These are phyloP conservation scores for Microascus cirrosus DNA, from an alignment of 2,329 filamentous ascomycete species.

Conservation along the genomic window DNA sequence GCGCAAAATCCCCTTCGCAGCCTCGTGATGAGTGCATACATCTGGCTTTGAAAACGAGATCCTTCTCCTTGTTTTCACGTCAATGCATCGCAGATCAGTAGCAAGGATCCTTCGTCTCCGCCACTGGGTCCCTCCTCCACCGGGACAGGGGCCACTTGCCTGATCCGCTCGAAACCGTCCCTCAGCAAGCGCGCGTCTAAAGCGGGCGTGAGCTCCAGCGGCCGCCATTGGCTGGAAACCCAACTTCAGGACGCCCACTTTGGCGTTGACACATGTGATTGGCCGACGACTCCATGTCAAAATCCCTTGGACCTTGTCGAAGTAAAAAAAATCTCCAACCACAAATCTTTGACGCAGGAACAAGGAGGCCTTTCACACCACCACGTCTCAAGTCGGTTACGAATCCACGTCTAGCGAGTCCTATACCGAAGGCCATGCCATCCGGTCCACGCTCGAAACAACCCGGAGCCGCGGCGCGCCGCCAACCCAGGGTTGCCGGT, in stretches of 20 bases:
- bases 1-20: too few species aligned
- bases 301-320: too few species aligned
- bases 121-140: neutral
- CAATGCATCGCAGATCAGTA: too few species aligned
- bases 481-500: neutral
- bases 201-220: neutral
- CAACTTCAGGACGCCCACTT: neutral
- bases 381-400: neutral
- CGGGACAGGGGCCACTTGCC: neutral
- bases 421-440: constrained; percentile 5
- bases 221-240: neutral
- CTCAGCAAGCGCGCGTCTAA: constrained; percentile 18
- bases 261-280: neutral
- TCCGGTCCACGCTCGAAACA: constrained; percentile 3
- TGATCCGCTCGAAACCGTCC: neutral
- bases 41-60: too few species aligned
- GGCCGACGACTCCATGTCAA: neutral
- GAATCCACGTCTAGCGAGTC: neutral
- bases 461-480: neutral
- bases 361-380: neutral
- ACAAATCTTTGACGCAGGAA: neutral
- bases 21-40: too few species aligned
- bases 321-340: neutral
- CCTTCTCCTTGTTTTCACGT: too few species aligned
- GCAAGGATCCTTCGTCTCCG: neutral